phyloP scores from a whole-genome alignment of 2,329 filamentous ascomycete species.

The Alternaria brassicicola region DNA sequence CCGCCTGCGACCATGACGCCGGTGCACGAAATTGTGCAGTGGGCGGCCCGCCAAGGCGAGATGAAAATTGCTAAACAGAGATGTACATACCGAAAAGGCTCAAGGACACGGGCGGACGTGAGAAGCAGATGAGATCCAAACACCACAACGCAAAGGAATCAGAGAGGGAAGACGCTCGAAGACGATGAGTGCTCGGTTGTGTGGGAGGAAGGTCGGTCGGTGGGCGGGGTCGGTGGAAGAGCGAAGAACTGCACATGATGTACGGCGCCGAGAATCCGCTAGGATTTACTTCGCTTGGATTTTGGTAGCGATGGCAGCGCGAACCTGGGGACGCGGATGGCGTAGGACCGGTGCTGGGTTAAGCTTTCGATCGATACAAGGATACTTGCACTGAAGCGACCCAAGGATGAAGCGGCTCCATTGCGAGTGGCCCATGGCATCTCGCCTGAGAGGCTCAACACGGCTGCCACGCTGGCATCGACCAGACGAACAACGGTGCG shows the following conservation, averaged over 20 bases:
- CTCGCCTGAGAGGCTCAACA: slow-evolving; percentile 31
- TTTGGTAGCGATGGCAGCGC: slow-evolving; percentile 27
- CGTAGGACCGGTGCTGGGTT: slow-evolving; percentile 31
- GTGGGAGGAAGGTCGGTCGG: slow-evolving; percentile 31
- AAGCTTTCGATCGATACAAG: slow-evolving; percentile 43
- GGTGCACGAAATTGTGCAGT: slow-evolving; percentile 8
- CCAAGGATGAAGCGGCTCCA: slow-evolving; percentile 19
- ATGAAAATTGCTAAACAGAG: slow-evolving; percentile 34
- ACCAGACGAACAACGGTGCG: slow-evolving; percentile 15
- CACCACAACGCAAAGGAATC: slow-evolving; percentile 45
- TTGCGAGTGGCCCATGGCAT: slow-evolving; percentile 34
- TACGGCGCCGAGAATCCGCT: slow-evolving; percentile 27
- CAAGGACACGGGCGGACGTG: slow-evolving; percentile 30
- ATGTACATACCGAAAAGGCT: slow-evolving; percentile 29
- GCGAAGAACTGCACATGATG: slow-evolving; percentile 27
- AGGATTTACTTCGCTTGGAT: slow-evolving; percentile 26
- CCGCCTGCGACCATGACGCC: slow-evolving; percentile 9
- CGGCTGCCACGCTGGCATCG: slow-evolving; percentile 35
- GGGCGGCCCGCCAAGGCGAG: slow-evolving; percentile 28
- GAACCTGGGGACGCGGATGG: slow-evolving; percentile 25
- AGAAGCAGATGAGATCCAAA: slow-evolving; percentile 34
- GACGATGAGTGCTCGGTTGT: slow-evolving; percentile 11
- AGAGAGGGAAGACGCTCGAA: slow-evolving; percentile 26
- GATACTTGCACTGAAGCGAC: slow-evolving; percentile 3
- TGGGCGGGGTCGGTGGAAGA: slow-evolving; percentile 22